phyloP scores from a whole-genome alignment of 306 rosid species.

The Arachis hypogaea region DNA sequence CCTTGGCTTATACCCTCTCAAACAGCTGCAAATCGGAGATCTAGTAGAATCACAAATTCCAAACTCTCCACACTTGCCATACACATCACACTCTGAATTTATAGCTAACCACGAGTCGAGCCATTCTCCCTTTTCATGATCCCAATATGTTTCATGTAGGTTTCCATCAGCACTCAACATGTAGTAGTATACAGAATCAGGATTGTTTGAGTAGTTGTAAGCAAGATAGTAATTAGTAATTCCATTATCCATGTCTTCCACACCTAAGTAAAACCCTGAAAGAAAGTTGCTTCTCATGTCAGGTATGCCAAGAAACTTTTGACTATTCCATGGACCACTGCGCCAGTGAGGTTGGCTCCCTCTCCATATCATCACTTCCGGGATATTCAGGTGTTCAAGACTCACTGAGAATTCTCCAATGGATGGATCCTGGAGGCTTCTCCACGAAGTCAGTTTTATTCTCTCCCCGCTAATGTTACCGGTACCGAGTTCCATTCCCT shows the following conservation, averaged over 20 bases:
- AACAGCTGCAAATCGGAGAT: slow-evolving; percentile 44
- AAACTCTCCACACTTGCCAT: slow-evolving; percentile 45
- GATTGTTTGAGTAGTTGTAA: not conserved
- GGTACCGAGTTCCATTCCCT: slow-evolving; percentile 13
- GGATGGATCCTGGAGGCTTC: slow-evolving; percentile 38
- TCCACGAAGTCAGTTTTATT: not conserved
- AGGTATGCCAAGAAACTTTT: slow-evolving; percentile 27
- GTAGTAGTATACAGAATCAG: not conserved
- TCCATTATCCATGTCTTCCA: not conserved
- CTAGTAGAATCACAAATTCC: slow-evolving; percentile 20
- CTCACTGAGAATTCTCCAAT: slow-evolving; percentile 31
- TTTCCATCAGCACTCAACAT: not conserved
- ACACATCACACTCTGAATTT: slow-evolving; percentile 32
- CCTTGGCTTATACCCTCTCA: slow-evolving; percentile 46
- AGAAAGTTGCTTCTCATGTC: slow-evolving; percentile 11
- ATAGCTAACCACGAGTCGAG: not conserved
- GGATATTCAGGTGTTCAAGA: slow-evolving; percentile 8
- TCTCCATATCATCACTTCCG: slow-evolving; percentile 32
- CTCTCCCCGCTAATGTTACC: slow-evolving; percentile 8
- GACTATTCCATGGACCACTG: slow-evolving; percentile 44
- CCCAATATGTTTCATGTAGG: not conserved
- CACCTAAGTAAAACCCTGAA: not conserved
- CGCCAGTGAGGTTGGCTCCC: slow-evolving; percentile 7
- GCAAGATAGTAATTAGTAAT: not conserved
- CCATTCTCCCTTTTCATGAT: not conserved